Percentiles rank a stretch among this genome's conserved stretches.
Conservation (phyloP, 441 rosid genomes). For the Flueggea neowawraea region DNA sequence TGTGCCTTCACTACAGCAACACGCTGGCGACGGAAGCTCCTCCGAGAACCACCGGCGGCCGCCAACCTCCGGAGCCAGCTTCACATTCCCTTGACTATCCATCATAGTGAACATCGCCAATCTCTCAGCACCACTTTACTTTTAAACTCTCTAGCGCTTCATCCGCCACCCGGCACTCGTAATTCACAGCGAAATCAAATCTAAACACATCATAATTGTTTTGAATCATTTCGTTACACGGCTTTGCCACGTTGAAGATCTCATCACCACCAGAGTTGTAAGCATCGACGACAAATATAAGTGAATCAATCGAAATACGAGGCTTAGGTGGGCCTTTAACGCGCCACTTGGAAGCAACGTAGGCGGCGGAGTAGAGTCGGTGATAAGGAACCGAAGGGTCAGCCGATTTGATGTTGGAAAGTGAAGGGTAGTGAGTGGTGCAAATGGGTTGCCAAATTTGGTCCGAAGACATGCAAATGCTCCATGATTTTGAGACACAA, state of each 20-base stretch:
- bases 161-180: background rate
- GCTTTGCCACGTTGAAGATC: constrained; percentile 14
- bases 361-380: constrained; percentile 31
- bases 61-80: constrained; percentile 5
- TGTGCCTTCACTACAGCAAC: constrained; percentile 23
- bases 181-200: constrained; percentile 20
- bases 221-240: constrained; percentile 9
- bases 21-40: constrained; percentile 40
- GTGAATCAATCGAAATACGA: constrained; percentile 25
- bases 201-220: constrained; percentile 23
- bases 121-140: constrained; percentile 28
- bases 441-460: constrained; percentile 37
- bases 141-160: constrained; percentile 17
- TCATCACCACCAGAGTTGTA: background rate
- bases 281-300: constrained; percentile 29
- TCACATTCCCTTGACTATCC: constrained; percentile 26
- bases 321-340: constrained; percentile 23
- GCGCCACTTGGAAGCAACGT: constrained; percentile 29
- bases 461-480: constrained; percentile 37
- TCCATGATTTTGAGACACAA: constrained; percentile 46
- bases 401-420: constrained; percentile 27
- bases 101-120: constrained; percentile 40
- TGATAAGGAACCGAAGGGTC: constrained; percentile 25
- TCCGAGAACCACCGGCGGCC: constrained; percentile 36
- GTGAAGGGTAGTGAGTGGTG: constrained; percentile 30